Evolutionary conservation across 2,329 filamentous ascomycete genomes (phyloP).

Genomic region (Fusarium denticulatum): DNA sequence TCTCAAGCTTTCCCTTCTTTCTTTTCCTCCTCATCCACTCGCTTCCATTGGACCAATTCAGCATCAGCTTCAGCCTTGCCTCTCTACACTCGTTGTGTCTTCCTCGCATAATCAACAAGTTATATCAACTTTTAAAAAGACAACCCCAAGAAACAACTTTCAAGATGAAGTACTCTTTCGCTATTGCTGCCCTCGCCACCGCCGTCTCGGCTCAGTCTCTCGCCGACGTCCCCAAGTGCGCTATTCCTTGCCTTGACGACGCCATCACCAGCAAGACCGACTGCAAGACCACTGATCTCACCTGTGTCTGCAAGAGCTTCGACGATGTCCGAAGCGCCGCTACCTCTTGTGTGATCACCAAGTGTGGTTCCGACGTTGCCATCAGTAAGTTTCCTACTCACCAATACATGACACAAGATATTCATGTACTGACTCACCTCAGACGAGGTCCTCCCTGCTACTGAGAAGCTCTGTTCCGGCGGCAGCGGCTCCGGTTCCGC

Average conservation of each 20-base stretch:
- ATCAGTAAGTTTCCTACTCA: slow-evolving; percentile 46
- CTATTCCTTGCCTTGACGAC: slow-evolving; percentile 49
- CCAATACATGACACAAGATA: neutral
- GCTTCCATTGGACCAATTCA: slow-evolving; percentile 37
- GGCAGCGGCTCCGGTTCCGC: slow-evolving; percentile 12
- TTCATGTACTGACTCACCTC: slow-evolving; percentile 27
- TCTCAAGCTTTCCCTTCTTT: slow-evolving; percentile 11
- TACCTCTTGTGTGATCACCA: slow-evolving; percentile 49
- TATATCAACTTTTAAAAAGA: neutral
- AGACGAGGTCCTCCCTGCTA: slow-evolving; percentile 54
- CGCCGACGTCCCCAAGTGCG: slow-evolving; percentile 51
- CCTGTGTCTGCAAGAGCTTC: slow-evolving; percentile 51
- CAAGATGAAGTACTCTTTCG: slow-evolving; percentile 54
- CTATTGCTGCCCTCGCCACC: slow-evolving; percentile 48
- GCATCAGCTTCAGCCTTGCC: slow-evolving; percentile 15
- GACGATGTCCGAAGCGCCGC: slow-evolving; percentile 45
- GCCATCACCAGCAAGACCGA: slow-evolving; percentile 45
- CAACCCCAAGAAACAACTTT: slow-evolving; percentile 17
- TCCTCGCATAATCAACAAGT: slow-evolving; percentile 13
- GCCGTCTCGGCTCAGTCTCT: slow-evolving; percentile 49
- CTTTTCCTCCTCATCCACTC: slow-evolving; percentile 46
- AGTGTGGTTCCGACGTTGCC: slow-evolving; percentile 51
- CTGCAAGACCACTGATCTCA: slow-evolving; percentile 48
- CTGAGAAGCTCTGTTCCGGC: slow-evolving; percentile 48
- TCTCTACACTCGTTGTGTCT: slow-evolving; percentile 45